Percentiles rank a stretch among this genome's conserved stretches.
These are phyloP conservation scores for Mollisia scopiformis DNA, from an alignment of 2,329 filamentous ascomycete genomes.

Conservation along the genomic window DNA sequence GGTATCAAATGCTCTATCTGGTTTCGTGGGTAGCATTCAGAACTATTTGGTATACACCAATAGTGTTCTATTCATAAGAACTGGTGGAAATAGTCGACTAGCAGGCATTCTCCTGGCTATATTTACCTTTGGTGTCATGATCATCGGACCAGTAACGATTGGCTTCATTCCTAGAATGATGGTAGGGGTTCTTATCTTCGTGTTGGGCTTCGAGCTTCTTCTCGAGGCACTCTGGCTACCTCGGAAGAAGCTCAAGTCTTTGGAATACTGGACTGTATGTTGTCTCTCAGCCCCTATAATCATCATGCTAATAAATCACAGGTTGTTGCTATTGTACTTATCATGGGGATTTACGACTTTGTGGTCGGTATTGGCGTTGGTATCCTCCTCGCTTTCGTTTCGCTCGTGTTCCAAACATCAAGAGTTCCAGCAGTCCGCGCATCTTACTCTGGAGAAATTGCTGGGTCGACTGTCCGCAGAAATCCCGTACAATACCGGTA, in stretches of 20 bases:
- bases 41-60: constrained; percentile 99
- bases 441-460: constrained; percentile 86
- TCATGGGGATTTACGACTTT: constrained; percentile 97
- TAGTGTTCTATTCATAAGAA: constrained; percentile 93
- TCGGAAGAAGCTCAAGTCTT: constrained; percentile 80
- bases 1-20: constrained; percentile 89
- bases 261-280: constrained; percentile 84
- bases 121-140: constrained; percentile 79
- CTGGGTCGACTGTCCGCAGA: constrained; percentile 88
- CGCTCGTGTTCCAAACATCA: constrained; percentile 89
- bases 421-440: constrained; percentile 86
- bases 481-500: constrained; percentile 90
- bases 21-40: constrained; percentile 83
- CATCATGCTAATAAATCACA: constrained; percentile 38
- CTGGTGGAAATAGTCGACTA: constrained; percentile 83
- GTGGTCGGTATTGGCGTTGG: constrained; percentile 79
- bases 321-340: constrained; percentile 85
- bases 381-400: constrained; percentile 74
- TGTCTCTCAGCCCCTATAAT: background rate
- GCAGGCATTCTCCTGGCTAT: constrained; percentile 84
- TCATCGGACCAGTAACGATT: constrained; percentile 84
- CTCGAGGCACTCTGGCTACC: constrained; percentile 88
- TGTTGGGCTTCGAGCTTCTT: constrained; percentile 90
- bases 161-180: constrained; percentile 97
- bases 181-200: constrained; percentile 92